Base-by-base conservation (phyloP, 306 rosid species). In the Senna siamea region DNA sequence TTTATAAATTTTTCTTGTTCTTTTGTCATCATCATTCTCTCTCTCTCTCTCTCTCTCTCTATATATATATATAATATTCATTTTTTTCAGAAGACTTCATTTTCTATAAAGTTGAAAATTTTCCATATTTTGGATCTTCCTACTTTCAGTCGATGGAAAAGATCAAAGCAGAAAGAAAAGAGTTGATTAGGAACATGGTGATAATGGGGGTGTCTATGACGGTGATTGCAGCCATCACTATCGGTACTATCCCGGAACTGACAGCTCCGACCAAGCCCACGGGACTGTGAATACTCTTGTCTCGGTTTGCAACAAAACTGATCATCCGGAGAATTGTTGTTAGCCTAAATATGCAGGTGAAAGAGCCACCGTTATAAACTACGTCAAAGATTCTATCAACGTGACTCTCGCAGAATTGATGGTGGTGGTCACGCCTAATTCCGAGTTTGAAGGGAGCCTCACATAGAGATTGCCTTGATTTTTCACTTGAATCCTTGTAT, bases 161-260 rank as follows among this genome's bases (percentile, higher is more conserved):
- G 20, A 69, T 35, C 8, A 60, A 59, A 26, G 32, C 10, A 44
- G 48, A 56, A 19, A 35, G 7, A 3, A 44, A 69, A 1, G 65
- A 41, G 7, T 18, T 57, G 62, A 17, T 32, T 10, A 3, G 67
- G 1, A 82, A 82, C 80, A 50, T 78, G 41, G 40, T 41, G n/a
- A 67, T 70, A 54, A 47, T 82, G 18, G 80, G 68, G 58, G 56
- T 48, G 22, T 63, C 83, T 5, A 60, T 78, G 62, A 0, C 70
- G 2, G 38, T 65, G 2, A 66, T 82, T 9, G 86, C 63, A 48
- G 40, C 70, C 38, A 18, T 7, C n/a, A 66, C 70, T 34, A 28
- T 74, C 2, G 37, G 7, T 22, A n/a, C 69, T 17, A 2, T 78
- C 58, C 50, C 19, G 41, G 40, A 18, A 0, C 67, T 0, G 35